Conservation (phyloP, 331 rosid species). For the Quercus tomentella region DNA sequence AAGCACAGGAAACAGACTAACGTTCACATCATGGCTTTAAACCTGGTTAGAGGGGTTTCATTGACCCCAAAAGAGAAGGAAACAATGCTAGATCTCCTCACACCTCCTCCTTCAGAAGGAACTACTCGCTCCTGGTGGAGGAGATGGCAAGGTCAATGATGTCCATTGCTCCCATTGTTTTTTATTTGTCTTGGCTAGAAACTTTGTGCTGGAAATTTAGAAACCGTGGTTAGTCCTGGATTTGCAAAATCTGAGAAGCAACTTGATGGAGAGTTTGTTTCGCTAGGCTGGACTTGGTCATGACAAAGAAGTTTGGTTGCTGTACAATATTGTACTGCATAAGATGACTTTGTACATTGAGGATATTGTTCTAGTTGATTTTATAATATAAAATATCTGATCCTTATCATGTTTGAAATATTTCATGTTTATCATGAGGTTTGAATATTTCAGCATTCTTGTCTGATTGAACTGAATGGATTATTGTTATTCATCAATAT, state of each 20-base stretch:
- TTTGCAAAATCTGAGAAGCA: background rate
- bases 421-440: background rate
- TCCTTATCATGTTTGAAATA: background rate
- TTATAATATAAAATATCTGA: background rate
- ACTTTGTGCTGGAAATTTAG: background rate
- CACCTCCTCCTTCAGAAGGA: conserved; percentile 60
- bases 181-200: background rate
- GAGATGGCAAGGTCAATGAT: conserved; percentile 48
- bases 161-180: background rate
- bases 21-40: conserved; percentile 77
- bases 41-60: conserved; percentile 73
- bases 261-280: conserved; percentile 3
- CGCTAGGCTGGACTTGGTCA: background rate
- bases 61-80: conserved; percentile 75
- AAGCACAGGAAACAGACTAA: conserved; percentile 61
- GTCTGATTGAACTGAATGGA: background rate
- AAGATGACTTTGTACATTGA: background rate
- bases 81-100: conserved; percentile 68
- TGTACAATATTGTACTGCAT: background rate
- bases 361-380: background rate
- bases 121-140: conserved; percentile 47
- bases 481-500: background rate
- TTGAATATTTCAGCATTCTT: background rate
- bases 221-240: background rate
- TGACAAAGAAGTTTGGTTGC: background rate